Percentiles rank a stretch among this genome's conserved stretches.
Evolutionary conservation across 495 filamentous ascomycete genomes (phyloP).

Genomic region (Xylaria grammica): DNA sequence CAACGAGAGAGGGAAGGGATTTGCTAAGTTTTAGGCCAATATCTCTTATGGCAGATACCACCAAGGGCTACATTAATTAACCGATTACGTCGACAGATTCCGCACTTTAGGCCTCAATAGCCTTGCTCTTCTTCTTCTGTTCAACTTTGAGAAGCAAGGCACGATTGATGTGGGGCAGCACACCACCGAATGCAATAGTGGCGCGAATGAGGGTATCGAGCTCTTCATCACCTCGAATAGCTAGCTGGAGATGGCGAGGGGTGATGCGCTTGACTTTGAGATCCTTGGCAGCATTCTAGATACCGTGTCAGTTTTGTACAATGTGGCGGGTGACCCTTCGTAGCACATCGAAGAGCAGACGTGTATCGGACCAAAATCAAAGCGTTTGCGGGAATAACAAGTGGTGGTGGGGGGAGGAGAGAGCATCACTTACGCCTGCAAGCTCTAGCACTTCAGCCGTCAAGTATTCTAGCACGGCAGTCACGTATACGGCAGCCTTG

Average conservation of each 20-base stretch:
- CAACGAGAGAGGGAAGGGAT: not conserved
- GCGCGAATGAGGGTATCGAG: conserved; percentile 96
- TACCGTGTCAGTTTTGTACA: conserved; percentile 25
- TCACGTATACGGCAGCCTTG: conserved; percentile 98
- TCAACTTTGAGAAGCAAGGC: conserved; percentile 97
- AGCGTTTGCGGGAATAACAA: conserved; percentile 7
- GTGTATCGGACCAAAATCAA: not conserved
- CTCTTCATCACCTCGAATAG: conserved; percentile 98
- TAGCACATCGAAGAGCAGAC: not conserved
- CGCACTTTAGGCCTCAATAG: conserved; percentile 56
- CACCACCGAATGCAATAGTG: conserved; percentile 98
- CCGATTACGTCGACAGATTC: conserved; percentile 5
- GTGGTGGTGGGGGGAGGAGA: conserved; percentile 20
- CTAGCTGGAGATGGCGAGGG: conserved; percentile 94
- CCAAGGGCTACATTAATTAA: conserved; percentile 19
- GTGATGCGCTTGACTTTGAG: conserved; percentile 99
- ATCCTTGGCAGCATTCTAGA: conserved; percentile 93
- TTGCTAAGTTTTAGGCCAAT: conserved; percentile 12
- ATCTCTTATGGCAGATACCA: conserved; percentile 14
- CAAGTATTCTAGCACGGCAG: conserved; percentile 96
- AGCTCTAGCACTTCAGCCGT: conserved; percentile 98
- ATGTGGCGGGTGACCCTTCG: not conserved
- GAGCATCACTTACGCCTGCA: conserved; percentile 68
- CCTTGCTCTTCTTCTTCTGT: conserved; percentile 97
- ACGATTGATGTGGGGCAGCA: conserved; percentile 98